phyloP scores from a whole-genome alignment of 2,329 filamentous ascomycete genomes.

The Fusarium euwallaceae region DNA sequence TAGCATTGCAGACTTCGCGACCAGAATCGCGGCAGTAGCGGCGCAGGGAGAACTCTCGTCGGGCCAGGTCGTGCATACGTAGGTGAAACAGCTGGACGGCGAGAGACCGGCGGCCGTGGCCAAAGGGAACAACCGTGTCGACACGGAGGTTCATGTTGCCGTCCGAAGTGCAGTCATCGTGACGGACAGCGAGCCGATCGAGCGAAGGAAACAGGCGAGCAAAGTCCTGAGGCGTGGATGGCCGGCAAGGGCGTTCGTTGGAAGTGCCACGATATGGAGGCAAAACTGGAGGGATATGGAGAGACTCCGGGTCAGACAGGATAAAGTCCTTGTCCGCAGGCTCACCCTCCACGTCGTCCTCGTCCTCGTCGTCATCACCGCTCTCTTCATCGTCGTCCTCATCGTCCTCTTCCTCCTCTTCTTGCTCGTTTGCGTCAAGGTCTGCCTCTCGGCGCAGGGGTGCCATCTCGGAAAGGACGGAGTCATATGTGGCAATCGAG shows the following conservation, averaged over 20 bases:
- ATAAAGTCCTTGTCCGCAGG: constrained; percentile 45
- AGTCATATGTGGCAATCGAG: constrained; percentile 85
- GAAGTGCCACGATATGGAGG: constrained; percentile 73
- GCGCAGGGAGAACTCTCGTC: constrained; percentile 89
- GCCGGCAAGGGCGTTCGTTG: constrained; percentile 72
- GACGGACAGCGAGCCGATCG: constrained; percentile 83
- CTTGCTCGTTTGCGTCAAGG: constrained; percentile 38
- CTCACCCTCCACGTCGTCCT: constrained; percentile 44
- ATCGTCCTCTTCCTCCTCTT: constrained; percentile 40
- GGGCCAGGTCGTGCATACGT: constrained; percentile 91
- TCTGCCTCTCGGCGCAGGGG: constrained; percentile 40
- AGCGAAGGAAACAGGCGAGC: constrained; percentile 87
- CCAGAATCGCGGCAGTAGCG: constrained; percentile 94
- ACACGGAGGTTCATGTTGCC: constrained; percentile 97
- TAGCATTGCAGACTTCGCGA: constrained; percentile 89
- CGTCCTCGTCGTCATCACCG: constrained; percentile 50
- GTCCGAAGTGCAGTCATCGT: constrained; percentile 90
- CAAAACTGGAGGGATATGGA: constrained; percentile 62
- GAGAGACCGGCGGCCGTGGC: constrained; percentile 72
- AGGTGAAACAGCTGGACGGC: constrained; percentile 88
- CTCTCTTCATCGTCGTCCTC: constrained; percentile 36
- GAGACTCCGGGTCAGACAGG: constrained; percentile 45
- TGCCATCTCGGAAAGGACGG: constrained; percentile 64
- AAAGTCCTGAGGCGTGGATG: constrained; percentile 87
- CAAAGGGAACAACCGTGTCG: constrained; percentile 77